phyloP scores from a whole-genome alignment of 306 rosid genomes.

The Nissolia schottii region DNA sequence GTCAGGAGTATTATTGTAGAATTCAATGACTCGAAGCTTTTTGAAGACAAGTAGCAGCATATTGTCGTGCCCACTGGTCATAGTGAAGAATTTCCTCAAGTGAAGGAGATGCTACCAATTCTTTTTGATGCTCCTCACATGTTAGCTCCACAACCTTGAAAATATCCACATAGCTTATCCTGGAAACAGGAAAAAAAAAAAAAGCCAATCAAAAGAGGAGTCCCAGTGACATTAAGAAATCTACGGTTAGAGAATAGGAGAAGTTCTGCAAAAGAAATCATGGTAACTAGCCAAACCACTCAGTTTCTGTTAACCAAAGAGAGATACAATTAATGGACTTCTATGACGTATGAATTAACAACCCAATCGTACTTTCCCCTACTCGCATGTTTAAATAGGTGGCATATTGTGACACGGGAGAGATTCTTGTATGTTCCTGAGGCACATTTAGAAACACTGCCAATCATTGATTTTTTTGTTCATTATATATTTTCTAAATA shows the following conservation, averaged over 20 bases:
- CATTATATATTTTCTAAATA: too few relatives aligned
- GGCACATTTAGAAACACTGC: too few relatives aligned
- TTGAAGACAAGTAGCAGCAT: constrained; percentile 59
- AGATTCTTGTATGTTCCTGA: too few relatives aligned
- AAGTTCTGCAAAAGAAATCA: not conserved
- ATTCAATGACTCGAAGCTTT: constrained; percentile 30
- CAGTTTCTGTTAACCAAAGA: not conserved
- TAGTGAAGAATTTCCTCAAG: constrained; percentile 86
- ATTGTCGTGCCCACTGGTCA: constrained; percentile 80
- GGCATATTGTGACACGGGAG: too few relatives aligned
- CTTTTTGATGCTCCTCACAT: constrained; percentile 59
- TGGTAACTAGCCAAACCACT: too few relatives aligned
- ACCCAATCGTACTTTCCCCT: too few relatives aligned
- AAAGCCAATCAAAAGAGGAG: not conserved
- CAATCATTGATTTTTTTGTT: too few relatives aligned
- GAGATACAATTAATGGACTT: not conserved
- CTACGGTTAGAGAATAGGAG: not conserved
- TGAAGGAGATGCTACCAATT: constrained; percentile 61
- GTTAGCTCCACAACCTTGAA: constrained; percentile 84
- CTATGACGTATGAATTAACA: not conserved
- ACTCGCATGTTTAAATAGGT: too few relatives aligned
- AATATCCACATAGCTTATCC: constrained; percentile 78
- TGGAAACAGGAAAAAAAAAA: constrained; percentile 21
- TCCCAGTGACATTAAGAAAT: not conserved
- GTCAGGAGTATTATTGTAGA: constrained; percentile 29